Evolutionary conservation across 2,329 filamentous ascomycete species (phyloP), one percentile per base, ranked within the genome.

Genomic region (Cylindrodendrum hubeiense): DNA sequence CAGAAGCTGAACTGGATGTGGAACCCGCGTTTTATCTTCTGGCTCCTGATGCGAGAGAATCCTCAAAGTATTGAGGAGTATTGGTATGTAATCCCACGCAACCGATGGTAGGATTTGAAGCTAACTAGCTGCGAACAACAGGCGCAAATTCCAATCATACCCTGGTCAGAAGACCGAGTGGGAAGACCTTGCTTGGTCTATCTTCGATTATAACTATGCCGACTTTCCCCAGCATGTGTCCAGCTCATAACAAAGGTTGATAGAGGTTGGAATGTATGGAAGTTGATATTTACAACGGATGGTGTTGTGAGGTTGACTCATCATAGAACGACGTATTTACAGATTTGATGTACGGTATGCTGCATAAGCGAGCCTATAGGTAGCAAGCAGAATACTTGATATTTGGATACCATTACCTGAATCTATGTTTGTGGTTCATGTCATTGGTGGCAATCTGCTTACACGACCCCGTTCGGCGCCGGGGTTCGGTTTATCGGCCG

Each of bases 201-300:
- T 54, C 12, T 54, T 54, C 24, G 34, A 41, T 28, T 54, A 43
- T 37, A 54, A 54, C 22, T 54, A 43, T 21, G 51, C 24, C 24
- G 51, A 54, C n/a, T 54, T 54, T 43, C 15, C 17, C 17, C 46
- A 49, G 17, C 46, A 49, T 9, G 26, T 30, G 6, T 10, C 5
- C n/a, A 12, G 8, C 5, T 12, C 15, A 39, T 17, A 4, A 47
- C 9, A 8, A 19, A n/a, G 44, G 17, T 13, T 17, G 41, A 22
- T 24, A 5, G 6, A 17, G 22, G 5, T 19, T 5, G 8, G 15
- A 12, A 47, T 7, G 44, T 8, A 19, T 5, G 15, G 4, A n/a
- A 26, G 44, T 47, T 28, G 43, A 28, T 19, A n/a, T 39, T 19
- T n/a, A 12, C n/a, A 22, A 7, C 13, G 22, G 13, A 26, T 24